These are phyloP conservation scores for Aspergillus eucalypticola DNA, from an alignment of 2,329 filamentous ascomycete genomes.

Conservation along the genomic window DNA sequence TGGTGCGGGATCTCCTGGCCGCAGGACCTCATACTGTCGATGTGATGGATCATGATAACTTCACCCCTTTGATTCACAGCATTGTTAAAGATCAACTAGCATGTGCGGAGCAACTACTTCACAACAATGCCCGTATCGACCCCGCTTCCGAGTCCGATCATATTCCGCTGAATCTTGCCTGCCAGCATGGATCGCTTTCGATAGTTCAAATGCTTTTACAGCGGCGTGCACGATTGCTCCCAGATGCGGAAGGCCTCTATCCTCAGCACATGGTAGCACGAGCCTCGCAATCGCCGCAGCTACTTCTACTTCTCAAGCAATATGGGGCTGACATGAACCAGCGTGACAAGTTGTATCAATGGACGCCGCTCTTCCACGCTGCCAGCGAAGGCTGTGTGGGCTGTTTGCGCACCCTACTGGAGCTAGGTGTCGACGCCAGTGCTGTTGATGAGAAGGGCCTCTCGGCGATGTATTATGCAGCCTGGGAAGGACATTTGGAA, in stretches of 20 bases:
- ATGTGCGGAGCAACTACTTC: conserved; percentile 77
- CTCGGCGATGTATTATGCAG: conserved; percentile 96
- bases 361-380: conserved; percentile 94
- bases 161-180: conserved; percentile 90
- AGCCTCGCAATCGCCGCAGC: conserved; percentile 76
- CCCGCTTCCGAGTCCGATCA: conserved; percentile 85
- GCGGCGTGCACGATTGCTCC: conserved; percentile 76
- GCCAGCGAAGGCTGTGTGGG: conserved; percentile 93
- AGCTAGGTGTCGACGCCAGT: conserved; percentile 74
- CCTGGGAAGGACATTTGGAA: conserved; percentile 93
- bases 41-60: conserved; percentile 92
- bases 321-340: conserved; percentile 91
- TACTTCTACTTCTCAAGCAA: conserved; percentile 76
- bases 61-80: conserved; percentile 90
- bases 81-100: conserved; percentile 84
- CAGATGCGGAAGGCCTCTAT: conserved; percentile 92
- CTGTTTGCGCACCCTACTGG: conserved; percentile 78
- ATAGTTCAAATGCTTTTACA: conserved; percentile 84
- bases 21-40: conserved; percentile 76
- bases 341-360: conserved; percentile 92
- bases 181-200: conserved; percentile 82
- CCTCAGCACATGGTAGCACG: conserved; percentile 96
- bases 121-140: conserved; percentile 78
- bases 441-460: conserved; percentile 89
- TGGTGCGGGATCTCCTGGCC: conserved; percentile 72